These are phyloP conservation scores for Yamadazyma takamatsuzukensis DNA, from an alignment of 805 yeast species.

Conservation along the genomic window DNA sequence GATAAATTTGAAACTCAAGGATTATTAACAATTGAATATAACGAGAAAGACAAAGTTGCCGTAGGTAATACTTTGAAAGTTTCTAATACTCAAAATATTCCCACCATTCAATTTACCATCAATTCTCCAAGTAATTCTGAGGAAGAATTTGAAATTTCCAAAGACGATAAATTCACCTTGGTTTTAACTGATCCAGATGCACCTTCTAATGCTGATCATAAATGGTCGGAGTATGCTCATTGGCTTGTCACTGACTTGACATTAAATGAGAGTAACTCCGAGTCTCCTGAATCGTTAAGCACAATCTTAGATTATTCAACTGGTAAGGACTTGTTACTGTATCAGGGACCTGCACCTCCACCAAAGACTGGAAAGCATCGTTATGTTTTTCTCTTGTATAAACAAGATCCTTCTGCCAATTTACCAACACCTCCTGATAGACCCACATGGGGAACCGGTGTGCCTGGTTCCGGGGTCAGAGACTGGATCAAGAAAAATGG, in stretches of 20 bases:
- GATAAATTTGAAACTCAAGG: conserved; percentile 50
- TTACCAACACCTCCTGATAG: conserved; percentile 50
- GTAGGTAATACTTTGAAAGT: conserved; percentile 72
- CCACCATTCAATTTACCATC: conserved; percentile 64
- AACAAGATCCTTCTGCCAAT: conserved; percentile 50
- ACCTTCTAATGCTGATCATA: conserved; percentile 75
- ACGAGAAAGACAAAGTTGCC: conserved; percentile 57
- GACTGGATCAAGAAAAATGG: conserved; percentile 67
- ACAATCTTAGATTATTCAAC: conserved; percentile 31
- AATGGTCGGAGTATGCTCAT: conserved; percentile 87
- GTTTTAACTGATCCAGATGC: conserved; percentile 94
- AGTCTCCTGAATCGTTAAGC: conserved; percentile 22
- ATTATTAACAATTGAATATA: conserved; percentile 59
- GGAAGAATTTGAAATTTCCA: conserved; percentile 36
- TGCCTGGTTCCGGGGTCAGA: conserved; percentile 71
- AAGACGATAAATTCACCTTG: conserved; percentile 60
- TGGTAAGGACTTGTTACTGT: conserved; percentile 47
- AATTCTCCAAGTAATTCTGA: conserved; percentile 41
- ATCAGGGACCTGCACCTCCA: conserved; percentile 90
- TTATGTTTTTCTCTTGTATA: conserved; percentile 72
- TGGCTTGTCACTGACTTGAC: conserved; percentile 58
- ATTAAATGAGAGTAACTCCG: conserved; percentile 20
- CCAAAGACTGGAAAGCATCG: conserved; percentile 82
- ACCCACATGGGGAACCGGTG: conserved; percentile 83
- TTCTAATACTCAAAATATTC: conserved; percentile 63